These are phyloP conservation scores for Zalaria sp. DNA, from an alignment of 2,329 filamentous ascomycete species.

Conservation along the genomic window DNA sequence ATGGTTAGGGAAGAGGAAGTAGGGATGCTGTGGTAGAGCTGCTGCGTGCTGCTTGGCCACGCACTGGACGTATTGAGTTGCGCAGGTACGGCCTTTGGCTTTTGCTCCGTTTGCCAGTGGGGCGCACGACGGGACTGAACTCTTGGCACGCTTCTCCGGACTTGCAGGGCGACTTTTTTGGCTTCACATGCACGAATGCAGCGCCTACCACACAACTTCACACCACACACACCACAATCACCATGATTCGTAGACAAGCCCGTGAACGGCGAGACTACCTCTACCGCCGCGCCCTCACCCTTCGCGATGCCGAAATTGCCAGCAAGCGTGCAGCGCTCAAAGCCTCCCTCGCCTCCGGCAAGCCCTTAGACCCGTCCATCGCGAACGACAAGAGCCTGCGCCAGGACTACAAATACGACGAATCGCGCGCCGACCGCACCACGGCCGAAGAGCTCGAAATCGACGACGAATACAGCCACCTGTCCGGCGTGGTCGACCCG, in stretches of 20 bases:
- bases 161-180: too few species aligned
- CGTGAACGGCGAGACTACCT: conserved; percentile 76
- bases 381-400: conserved; percentile 75
- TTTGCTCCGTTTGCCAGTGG: too few species aligned
- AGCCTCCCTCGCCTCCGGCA: conserved; percentile 75
- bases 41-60: too few species aligned
- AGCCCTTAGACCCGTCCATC: conserved; percentile 66
- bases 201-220: too few species aligned
- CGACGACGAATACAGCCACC: conserved; percentile 79
- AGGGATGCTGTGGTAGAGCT: too few species aligned
- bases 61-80: too few species aligned
- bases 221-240: not conserved
- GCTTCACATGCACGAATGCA: too few species aligned
- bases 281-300: conserved; percentile 73
- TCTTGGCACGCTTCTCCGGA: too few species aligned
- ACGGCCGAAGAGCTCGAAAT: conserved; percentile 57
- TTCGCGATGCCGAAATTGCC: conserved; percentile 82
- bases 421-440: conserved; percentile 56
- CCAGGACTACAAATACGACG: conserved; percentile 87
- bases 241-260: conserved; percentile 47
- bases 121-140: too few species aligned
- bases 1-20: too few species aligned
- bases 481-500: conserved; percentile 85
- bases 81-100: too few species aligned
- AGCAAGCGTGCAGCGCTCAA: conserved; percentile 83